Evolutionary conservation across 2,329 filamentous ascomycete species (phyloP).

Genomic region (Xylaria sp.): DNA sequence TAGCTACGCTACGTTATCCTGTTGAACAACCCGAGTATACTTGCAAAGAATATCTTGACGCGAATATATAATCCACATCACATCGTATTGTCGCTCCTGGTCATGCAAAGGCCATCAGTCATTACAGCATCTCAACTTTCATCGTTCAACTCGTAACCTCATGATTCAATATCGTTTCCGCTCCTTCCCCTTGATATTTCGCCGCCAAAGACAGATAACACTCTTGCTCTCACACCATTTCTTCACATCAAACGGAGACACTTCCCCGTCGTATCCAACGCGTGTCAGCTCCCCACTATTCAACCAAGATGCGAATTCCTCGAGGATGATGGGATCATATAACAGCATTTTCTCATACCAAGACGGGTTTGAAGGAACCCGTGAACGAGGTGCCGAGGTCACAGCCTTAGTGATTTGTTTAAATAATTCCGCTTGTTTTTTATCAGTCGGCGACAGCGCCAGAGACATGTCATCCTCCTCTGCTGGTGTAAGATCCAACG

Average conservation of each 20-base stretch:
- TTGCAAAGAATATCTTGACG: not conserved
- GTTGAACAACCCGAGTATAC: not conserved
- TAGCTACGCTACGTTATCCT: not conserved
- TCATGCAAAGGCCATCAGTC: slow-evolving; percentile 31
- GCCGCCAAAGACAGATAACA: slow-evolving; percentile 80
- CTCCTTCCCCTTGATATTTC: slow-evolving; percentile 57
- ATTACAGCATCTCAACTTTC: too few relatives aligned
- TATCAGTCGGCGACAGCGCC: slow-evolving; percentile 49
- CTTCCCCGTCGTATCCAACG: slow-evolving; percentile 69
- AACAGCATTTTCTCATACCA: slow-evolving; percentile 95
- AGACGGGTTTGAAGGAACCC: slow-evolving; percentile 59
- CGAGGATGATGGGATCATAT: slow-evolving; percentile 87
- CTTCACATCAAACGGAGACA: slow-evolving; percentile 71
- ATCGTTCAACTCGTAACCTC: not conserved
- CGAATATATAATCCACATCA: not conserved
- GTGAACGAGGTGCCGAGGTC: slow-evolving; percentile 55
- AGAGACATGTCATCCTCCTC: slow-evolving; percentile 53
- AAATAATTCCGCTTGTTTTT: slow-evolving; percentile 56
- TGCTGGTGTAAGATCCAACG: slow-evolving; percentile 48
- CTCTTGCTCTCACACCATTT: slow-evolving; percentile 89
- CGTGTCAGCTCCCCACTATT: slow-evolving; percentile 71
- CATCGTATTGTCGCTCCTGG: not conserved
- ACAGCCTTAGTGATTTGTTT: slow-evolving; percentile 61
- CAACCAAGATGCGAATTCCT: slow-evolving; percentile 83
- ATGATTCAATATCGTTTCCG: slow-evolving; percentile 53